Conservation (phyloP, 495 filamentous ascomycete genomes). For the Chaetomium tenue region DNA sequence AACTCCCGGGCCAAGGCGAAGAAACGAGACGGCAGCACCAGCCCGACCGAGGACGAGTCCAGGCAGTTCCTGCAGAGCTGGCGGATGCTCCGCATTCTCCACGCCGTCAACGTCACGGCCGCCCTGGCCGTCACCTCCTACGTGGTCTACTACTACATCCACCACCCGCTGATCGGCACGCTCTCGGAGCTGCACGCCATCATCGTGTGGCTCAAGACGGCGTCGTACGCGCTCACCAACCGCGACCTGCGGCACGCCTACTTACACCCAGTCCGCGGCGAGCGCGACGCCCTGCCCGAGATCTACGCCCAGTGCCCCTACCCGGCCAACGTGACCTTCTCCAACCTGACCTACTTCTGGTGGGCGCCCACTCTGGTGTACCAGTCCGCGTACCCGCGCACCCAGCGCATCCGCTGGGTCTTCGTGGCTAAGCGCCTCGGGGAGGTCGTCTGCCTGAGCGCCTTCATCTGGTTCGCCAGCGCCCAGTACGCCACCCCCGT, state of each 20-base stretch:
- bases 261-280: conserved; percentile 63
- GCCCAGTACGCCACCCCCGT: conserved; percentile 93
- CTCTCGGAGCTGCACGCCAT: conserved; percentile 87
- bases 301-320: conserved; percentile 85
- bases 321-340: conserved; percentile 80
- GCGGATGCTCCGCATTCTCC: conserved; percentile 70
- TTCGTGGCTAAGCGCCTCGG: conserved; percentile 80
- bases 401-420: conserved; percentile 69
- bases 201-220: conserved; percentile 92
- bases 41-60: conserved; percentile 55
- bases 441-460: conserved; percentile 69
- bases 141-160: conserved; percentile 82
- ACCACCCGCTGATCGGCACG: conserved; percentile 91
- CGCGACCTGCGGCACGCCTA: conserved; percentile 88
- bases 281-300: conserved; percentile 63
- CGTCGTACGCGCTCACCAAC: conserved; percentile 95
- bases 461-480: conserved; percentile 89
- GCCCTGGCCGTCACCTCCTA: conserved; percentile 77
- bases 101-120: conserved; percentile 79
- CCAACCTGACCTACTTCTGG: conserved; percentile 92
- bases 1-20: conserved; percentile 59
- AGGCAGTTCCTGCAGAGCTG: conserved; percentile 69
- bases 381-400: conserved; percentile 92
- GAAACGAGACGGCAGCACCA: conserved; percentile 51
- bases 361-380: conserved; percentile 95